Percentiles rank a stretch among this genome's conserved stretches.
Evolutionary conservation across 768 basidiomycete genomes (phyloP).

Genomic region (Serpula lacrymans): DNA sequence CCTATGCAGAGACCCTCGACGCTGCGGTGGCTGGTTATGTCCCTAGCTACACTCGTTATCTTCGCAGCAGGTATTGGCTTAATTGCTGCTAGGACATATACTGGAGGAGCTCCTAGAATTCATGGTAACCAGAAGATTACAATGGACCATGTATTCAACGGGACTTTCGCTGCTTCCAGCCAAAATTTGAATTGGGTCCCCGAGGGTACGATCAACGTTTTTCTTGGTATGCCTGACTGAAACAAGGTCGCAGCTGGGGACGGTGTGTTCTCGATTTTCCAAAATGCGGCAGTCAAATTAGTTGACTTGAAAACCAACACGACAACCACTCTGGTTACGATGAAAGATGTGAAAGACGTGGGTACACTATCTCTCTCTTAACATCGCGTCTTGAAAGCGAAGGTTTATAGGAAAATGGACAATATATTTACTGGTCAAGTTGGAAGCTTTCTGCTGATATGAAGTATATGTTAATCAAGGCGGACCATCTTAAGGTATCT

Average conservation of each 20-base stretch:
- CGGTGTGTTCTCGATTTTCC: slow-evolving; percentile 76
- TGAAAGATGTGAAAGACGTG: slow-evolving; percentile 64
- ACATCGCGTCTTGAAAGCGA: slow-evolving; percentile 1
- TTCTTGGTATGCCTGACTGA: not conserved
- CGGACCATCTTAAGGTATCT: slow-evolving; percentile 67
- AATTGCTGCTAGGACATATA: slow-evolving; percentile 73
- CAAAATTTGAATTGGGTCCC: slow-evolving; percentile 78
- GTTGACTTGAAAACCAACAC: slow-evolving; percentile 77
- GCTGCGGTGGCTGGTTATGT: slow-evolving; percentile 58
- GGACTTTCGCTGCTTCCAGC: slow-evolving; percentile 61
- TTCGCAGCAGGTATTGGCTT: slow-evolving; percentile 71
- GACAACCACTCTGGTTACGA: slow-evolving; percentile 57
- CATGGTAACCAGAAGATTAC: slow-evolving; percentile 65
- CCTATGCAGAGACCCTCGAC: slow-evolving; percentile 44
- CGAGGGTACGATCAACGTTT: slow-evolving; percentile 61
- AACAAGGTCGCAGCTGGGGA: slow-evolving; percentile 71
- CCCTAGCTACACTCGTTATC: slow-evolving; percentile 55
- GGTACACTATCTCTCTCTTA: slow-evolving; percentile 15
- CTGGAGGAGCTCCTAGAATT: slow-evolving; percentile 46
- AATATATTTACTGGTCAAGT: slow-evolving; percentile 42
- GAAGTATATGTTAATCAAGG: slow-evolving; percentile 82
- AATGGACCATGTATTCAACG: slow-evolving; percentile 91
- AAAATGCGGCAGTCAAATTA: slow-evolving; percentile 67
- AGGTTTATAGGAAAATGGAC: slow-evolving; percentile 49
- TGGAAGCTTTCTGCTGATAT: slow-evolving; percentile 93